These are phyloP conservation scores for Euphorbia corollata DNA, from an alignment of 441 rosid genomes.

Conservation along the genomic window DNA sequence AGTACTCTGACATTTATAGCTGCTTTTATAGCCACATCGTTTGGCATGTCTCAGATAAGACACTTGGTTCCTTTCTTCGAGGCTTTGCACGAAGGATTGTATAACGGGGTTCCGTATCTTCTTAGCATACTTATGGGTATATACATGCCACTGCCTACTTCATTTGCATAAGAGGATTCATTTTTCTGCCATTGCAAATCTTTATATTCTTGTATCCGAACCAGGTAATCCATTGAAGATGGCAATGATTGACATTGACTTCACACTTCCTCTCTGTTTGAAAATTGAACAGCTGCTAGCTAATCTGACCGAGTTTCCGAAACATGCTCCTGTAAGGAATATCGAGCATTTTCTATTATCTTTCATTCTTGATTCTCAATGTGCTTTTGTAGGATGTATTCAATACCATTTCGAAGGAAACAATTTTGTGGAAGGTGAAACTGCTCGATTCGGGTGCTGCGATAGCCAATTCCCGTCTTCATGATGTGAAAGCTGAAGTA, in stretches of 20 bases:
- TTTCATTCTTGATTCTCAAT: neutral
- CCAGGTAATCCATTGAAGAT: conserved; percentile 79
- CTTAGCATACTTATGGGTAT: conserved; percentile 64
- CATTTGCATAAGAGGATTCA: neutral
- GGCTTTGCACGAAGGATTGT: conserved; percentile 61
- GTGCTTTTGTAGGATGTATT: conserved; percentile 39
- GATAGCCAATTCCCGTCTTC: no score
- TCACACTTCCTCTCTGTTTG: conserved; percentile 42
- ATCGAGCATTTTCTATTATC: neutral
- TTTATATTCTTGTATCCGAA: conserved; percentile 6
- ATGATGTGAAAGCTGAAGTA: conserved; percentile 31
- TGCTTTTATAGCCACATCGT: conserved; percentile 57
- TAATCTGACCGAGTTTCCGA: conserved; percentile 58
- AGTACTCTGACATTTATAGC: conserved; percentile 22
- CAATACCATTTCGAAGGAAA: conserved; percentile 58
- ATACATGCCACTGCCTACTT: conserved; percentile 9
- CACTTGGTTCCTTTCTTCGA: conserved; percentile 63
- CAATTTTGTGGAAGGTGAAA: conserved; percentile 76
- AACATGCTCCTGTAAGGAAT: conserved; percentile 54
- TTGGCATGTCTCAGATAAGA: conserved; percentile 66
- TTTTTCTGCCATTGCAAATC: neutral
- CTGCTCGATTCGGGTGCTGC: conserved; percentile 52
- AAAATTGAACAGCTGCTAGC: conserved; percentile 36
- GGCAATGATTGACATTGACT: conserved; percentile 47
- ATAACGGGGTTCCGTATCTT: conserved; percentile 11